Conservation (phyloP, 306 rosid species). For the Trifolium fragiferum region DNA sequence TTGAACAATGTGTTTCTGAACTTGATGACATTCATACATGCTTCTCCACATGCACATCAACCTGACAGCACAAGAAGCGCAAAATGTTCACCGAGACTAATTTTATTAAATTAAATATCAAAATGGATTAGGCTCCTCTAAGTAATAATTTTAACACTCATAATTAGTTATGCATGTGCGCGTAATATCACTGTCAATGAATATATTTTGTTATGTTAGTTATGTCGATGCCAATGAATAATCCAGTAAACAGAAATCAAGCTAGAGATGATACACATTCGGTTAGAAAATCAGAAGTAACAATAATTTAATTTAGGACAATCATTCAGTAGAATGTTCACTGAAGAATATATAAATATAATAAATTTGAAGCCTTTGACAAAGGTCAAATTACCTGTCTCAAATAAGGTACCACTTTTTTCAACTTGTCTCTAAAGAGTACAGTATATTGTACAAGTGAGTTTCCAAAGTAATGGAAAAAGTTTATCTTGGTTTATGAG, state of each 20-base stretch:
- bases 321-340: background rate
- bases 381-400: slow-evolving; percentile 29
- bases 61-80: slow-evolving; percentile 49
- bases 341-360: background rate
- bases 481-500: slow-evolving; percentile 34
- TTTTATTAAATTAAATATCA: background rate
- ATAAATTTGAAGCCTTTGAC: slow-evolving; percentile 4
- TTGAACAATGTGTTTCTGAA: slow-evolving; percentile 92
- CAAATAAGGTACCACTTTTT: background rate
- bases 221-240: background rate
- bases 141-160: background rate
- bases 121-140: background rate
- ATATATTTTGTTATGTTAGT: no score
- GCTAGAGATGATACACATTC: slow-evolving; percentile 38
- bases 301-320: background rate
- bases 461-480: slow-evolving; percentile 35
- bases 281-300: slow-evolving; percentile 34
- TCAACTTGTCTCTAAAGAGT: slow-evolving; percentile 2
- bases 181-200: background rate
- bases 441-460: slow-evolving; percentile 23
- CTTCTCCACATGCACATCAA: slow-evolving; percentile 98
- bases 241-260: slow-evolving; percentile 3
- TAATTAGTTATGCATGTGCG: background rate
- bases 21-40: slow-evolving; percentile 98
- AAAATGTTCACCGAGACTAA: slow-evolving; percentile 15